Evolutionary conservation across 83 land plant genomes (phyloP).

Genomic region (Isoetes engelmannii): DNA sequence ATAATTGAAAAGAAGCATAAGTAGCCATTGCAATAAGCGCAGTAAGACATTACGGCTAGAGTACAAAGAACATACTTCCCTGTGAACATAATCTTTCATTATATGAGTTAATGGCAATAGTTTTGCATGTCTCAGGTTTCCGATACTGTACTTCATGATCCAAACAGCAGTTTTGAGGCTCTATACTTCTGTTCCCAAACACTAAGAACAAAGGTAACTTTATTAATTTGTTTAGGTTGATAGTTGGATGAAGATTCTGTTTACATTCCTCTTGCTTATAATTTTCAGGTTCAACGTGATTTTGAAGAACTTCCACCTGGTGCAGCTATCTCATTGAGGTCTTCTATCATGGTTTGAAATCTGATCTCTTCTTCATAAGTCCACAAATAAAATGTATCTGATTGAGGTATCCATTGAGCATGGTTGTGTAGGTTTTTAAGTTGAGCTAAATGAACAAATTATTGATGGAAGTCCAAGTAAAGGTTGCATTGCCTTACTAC

Average conservation of each 20-base stretch:
- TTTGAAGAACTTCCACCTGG: conserved; percentile 87
- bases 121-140: conserved; percentile 44
- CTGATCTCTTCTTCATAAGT: too few relatives aligned
- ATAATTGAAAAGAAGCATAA: too few relatives aligned
- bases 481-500: too few relatives aligned
- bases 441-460: not conserved
- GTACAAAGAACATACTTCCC: too few relatives aligned
- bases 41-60: not conserved
- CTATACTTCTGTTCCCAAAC: conserved; percentile 88
- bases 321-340: conserved; percentile 67
- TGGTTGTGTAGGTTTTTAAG: not conserved
- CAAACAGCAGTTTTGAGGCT: conserved; percentile 73
- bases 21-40: not conserved
- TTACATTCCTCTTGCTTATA: not conserved
- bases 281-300: conserved; percentile 77
- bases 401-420: too few relatives aligned
- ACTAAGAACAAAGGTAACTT: conserved; percentile 76
- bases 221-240: not conserved
- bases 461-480: too few relatives aligned
- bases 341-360: conserved; percentile 66
- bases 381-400: too few relatives aligned
- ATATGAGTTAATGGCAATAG: too few relatives aligned
- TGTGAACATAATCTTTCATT: too few relatives aligned
- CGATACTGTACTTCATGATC: conserved; percentile 86
- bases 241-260: not conserved